phyloP scores from a whole-genome alignment of 345 rosid genomes.

The Camelina hispida region DNA sequence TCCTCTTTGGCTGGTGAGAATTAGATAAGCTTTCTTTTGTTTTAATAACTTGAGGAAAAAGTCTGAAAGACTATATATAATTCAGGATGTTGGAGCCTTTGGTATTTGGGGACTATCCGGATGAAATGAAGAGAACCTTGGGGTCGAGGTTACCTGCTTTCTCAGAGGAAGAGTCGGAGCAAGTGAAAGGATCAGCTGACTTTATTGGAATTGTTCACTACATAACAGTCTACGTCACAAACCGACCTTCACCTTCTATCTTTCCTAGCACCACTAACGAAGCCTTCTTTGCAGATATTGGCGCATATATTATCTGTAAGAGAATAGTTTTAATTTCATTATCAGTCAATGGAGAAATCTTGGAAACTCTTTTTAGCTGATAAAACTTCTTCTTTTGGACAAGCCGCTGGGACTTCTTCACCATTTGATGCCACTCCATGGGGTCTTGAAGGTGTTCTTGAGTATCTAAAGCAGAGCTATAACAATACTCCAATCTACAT shows the following conservation, averaged over 20 bases:
- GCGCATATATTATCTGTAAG: background rate
- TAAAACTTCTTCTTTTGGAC: background rate
- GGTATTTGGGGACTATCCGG: background rate
- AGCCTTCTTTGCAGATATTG: background rate
- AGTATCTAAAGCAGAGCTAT: slow-evolving; percentile 49
- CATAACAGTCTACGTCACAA: background rate
- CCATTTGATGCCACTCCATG: slow-evolving; percentile 40
- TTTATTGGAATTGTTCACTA: background rate
- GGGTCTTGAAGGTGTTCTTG: slow-evolving; percentile 45
- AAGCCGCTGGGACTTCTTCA: background rate
- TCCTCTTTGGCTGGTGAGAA: background rate
- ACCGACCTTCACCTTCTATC: background rate
- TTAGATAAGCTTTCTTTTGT: background rate
- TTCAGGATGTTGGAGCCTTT: background rate
- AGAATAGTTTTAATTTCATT: background rate
- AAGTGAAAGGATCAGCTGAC: background rate
- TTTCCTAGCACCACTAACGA: background rate
- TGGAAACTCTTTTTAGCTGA: background rate
- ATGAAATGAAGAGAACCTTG: background rate
- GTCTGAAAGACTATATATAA: background rate
- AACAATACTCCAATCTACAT: slow-evolving; percentile 56
- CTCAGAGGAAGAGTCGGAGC: background rate
- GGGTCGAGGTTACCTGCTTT: background rate
- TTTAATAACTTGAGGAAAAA: background rate
- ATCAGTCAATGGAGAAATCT: background rate